phyloP scores from a whole-genome alignment of 176 grass and related monocot species.

The Musa beccarii region DNA sequence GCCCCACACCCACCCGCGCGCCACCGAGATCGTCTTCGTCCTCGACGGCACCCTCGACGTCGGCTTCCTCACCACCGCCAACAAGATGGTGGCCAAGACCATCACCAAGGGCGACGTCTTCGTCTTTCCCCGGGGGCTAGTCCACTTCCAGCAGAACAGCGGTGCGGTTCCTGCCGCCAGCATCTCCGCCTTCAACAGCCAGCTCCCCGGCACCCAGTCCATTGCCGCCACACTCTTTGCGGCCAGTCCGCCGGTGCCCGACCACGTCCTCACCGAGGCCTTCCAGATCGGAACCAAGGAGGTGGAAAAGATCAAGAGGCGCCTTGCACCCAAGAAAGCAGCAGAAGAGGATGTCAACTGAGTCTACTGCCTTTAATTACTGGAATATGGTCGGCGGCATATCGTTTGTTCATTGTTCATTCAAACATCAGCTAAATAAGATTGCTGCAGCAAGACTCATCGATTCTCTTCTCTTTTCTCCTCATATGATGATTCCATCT shows the following conservation, averaged over 20 bases:
- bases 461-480: too few relatives aligned
- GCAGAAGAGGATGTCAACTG: background rate
- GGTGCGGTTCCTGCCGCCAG: conserved; percentile 22
- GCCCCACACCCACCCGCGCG: too few relatives aligned
- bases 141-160: conserved; percentile 76
- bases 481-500: too few relatives aligned
- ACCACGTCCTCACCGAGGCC: conserved; percentile 54
- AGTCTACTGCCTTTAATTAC: too few relatives aligned
- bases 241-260: conserved; percentile 27
- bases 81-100: conserved; percentile 47
- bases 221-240: conserved; percentile 49
- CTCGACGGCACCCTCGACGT: conserved; percentile 52
- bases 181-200: conserved; percentile 72
- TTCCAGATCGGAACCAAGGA: conserved; percentile 28
- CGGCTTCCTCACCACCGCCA: conserved; percentile 62
- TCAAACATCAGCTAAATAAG: too few relatives aligned
- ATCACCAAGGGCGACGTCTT: conserved; percentile 48
- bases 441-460: too few relatives aligned
- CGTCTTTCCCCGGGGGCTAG: conserved; percentile 55
- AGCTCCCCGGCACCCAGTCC: conserved; percentile 56
- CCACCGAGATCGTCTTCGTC: conserved; percentile 26
- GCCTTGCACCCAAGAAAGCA: conserved; percentile 39
- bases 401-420: too few relatives aligned
- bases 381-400: too few relatives aligned
- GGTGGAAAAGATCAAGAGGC: conserved; percentile 33